Evolutionary conservation across 2,329 filamentous ascomycete genomes (phyloP), one percentile per base, ranked within the genome.

Genomic region (Fusarium pilosicola): DNA sequence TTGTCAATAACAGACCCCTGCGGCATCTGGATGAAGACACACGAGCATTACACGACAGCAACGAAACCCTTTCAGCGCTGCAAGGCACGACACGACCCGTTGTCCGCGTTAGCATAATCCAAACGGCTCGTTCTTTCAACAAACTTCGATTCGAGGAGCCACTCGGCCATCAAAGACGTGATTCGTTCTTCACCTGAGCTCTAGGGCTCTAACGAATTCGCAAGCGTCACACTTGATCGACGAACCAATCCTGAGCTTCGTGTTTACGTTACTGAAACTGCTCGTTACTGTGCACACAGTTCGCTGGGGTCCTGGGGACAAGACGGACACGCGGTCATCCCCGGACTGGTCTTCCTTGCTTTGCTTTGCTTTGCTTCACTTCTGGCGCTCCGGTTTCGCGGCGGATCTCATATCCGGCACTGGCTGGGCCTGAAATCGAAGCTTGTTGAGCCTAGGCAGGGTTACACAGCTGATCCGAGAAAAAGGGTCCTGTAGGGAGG

Each of bases 201-300:
- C 71, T 56, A 62, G 61, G 66, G 62, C 52, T 63, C 44, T 70
- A 45, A 68, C 66, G 28, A 71, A 69, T 64, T 66, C 39, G 41
- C 71, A 69, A 63, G 54, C 55, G 64, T 74, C 62, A 70, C 72
- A 59, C 51, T 70, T 74, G 73, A 69, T 65, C 70, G 45, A 54
- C 63, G 71, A 62, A 70, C 76, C 76, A 78, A 78, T 78, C 76
- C 76, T 71, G 71, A 67, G 56, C 62, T 73, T 78, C 59, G 54
- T 58, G 59, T 77, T 78, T 78, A 78, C 76, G 76, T 73, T 76
- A 78, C 70, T 68, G 64, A 71, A 75, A 78, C 70, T 67, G 74
- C 52, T 48, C 44, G 65, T 63, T 65, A 60, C 62, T 49, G 45
- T 59, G 39, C 41, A 65, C 68, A 69, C 72, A 63, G 56, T 68